Evolutionary conservation across 345 rosid genomes (phyloP), one percentile per base, ranked within the genome.

Genomic region (Lumnitzera racemosa): DNA sequence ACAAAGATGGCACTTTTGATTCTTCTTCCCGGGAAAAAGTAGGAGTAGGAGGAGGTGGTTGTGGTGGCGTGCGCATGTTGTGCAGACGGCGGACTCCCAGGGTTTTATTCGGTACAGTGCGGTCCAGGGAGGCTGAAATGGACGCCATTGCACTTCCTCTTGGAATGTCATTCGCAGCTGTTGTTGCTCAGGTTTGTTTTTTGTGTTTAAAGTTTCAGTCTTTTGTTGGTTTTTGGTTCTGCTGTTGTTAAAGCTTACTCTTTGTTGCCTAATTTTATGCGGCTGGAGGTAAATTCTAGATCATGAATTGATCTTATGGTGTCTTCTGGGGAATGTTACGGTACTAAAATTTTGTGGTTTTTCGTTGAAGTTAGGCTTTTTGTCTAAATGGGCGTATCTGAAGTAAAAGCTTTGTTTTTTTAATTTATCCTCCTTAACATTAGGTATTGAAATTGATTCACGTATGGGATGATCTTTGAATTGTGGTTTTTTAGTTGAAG

Each of bases 81-180:
- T 62, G 27, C 67, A 77, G 64, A 64, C 76, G 80, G 49, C 74
- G 87, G 13, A 67, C 46, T 57, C 71, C 78, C 15, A 59, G 67
- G 62, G 64, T 80, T 53, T 76, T 55, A 17, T 48, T 66, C 61
- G 80, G 75, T 68, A 66, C 64, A n/a, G 59, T 64, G 61, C 80
- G 77, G 57, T 62, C 72, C 57, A 62, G 53, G 61, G 76, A 67
- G 1, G 67, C 71, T 48, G 76, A 74, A 20, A 68, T 84, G 61
- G 97, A 84, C 65, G 86, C 88, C 24, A 69, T 83, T 61, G 97
- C 95, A 4, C 81, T 84, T 46, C 89, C 89, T 72, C 87, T 94
- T 4, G 99, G 99, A 47, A 88, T 94, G 95, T 90, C 97, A 13
- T 78, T 94, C 57, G 99, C 96, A 0, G 97, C 88, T 25, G 82